A percentile compares a stretch with the other conserved stretches of the same genome.
Evolutionary conservation across 2,329 filamentous ascomycete genomes (phyloP).

Genomic region (Sporothrix inflata): DNA sequence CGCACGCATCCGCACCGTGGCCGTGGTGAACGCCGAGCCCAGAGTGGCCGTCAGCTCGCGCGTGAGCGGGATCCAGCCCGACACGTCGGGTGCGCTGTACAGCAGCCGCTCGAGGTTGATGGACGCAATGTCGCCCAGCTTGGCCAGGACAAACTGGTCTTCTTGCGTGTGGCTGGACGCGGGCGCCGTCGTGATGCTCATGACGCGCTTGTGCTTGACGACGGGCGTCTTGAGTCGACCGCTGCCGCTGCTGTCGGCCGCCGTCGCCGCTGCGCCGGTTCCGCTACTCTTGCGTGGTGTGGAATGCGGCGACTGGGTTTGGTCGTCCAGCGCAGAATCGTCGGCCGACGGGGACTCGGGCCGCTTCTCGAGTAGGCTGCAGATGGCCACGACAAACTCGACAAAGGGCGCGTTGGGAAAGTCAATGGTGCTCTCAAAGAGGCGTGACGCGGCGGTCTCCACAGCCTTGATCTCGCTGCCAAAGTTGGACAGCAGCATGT

Average conservation of each 20-base stretch:
- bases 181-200: constrained; percentile 52
- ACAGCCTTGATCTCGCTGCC: constrained; percentile 83
- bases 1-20: constrained; percentile 61
- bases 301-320: constrained; percentile 42
- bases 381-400: constrained; percentile 75
- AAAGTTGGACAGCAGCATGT: constrained; percentile 65
- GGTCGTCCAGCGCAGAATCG: constrained; percentile 28
- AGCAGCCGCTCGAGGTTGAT: constrained; percentile 78
- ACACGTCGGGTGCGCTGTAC: constrained; percentile 64
- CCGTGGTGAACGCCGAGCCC: constrained; percentile 50
- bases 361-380: constrained; percentile 63
- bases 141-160: constrained; percentile 70
- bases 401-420: constrained; percentile 84
- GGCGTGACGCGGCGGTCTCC: constrained; percentile 79
- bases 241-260: background rate
- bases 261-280: no score
- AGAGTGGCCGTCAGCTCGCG: constrained; percentile 57
- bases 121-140: constrained; percentile 71
- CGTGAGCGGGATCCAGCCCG: constrained; percentile 74
- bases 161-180: constrained; percentile 60
- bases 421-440: constrained; percentile 90
- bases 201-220: constrained; percentile 46
- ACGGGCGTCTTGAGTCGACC: constrained; percentile 43
- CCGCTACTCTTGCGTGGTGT: constrained; percentile 3
- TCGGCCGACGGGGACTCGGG: constrained; percentile 34